Base-by-base conservation (phyloP, 164 flowering plant genomes). In the Houttuynia cordata region DNA sequence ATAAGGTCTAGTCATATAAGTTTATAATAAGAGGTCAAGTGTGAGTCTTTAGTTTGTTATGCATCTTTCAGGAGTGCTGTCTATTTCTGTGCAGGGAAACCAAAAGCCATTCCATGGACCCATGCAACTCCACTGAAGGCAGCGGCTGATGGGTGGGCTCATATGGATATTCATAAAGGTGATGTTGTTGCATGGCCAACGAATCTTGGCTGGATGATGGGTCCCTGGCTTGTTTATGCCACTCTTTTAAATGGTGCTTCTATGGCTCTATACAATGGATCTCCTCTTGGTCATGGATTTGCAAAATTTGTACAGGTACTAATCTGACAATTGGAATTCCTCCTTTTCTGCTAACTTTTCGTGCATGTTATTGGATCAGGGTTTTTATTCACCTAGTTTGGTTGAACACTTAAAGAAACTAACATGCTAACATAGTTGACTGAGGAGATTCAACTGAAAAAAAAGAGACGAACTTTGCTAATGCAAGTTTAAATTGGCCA, bases 171-270 rank as follows among this genome's bases (percentile, higher is more conserved):
- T 62, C 89, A 61, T 24, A 80, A 73, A 71, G 95, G 96, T 53
- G 96, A 90, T 67, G 67, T 83, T 70, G 85, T 90, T 73, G 78
- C 85, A 66, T 93, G 99, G 99, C 99, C 99, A 13, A 86, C 99
- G 49, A 93, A 90, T 77, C 92, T 93, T 62, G 99, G 99, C 24
- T 93, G 99, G 99, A 93, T 90, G 96, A 93, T 90, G 97, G 99
- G 99, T 52, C 99, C 97, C 61, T 90, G 97, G 99, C 78, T 93
- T 57, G 92, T 93, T 64, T 93, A 86, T 79, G 97, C 97, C 51
- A 73, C 94, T 57, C 68, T 93, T 55, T 62, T 93, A 57, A 93
- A 93, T 79, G 87, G 94, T 34, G 97, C 99, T 63, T 77, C 94
- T 55, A 82, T 93, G 66, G 99, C 97, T 51, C 69, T 93, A 54